Evolutionary conservation across 2,329 filamentous ascomycete species (phyloP).

Genomic region (Pseudogymnoascus sp.): DNA sequence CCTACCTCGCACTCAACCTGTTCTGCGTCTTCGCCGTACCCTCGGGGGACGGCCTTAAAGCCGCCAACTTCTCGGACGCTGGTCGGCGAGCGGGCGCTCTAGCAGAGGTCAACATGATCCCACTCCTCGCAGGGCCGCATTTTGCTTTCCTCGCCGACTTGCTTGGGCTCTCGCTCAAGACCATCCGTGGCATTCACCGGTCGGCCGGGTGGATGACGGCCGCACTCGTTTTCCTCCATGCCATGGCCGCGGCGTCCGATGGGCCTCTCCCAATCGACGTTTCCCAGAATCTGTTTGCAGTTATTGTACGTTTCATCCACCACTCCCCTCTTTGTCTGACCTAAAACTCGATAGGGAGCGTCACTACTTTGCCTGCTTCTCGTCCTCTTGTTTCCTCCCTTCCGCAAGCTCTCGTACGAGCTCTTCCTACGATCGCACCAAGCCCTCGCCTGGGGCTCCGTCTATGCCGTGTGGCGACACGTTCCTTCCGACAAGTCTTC

Average conservation of each 20-base stretch:
- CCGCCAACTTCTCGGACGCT: not conserved
- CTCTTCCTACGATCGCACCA: too few relatives aligned
- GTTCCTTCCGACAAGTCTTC: slow-evolving; percentile 12
- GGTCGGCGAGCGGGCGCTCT: slow-evolving; percentile 12
- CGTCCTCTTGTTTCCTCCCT: slow-evolving; percentile 12
- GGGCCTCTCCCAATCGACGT: slow-evolving; percentile 10
- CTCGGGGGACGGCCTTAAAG: not conserved
- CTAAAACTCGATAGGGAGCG: not conserved
- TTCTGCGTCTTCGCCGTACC: not conserved
- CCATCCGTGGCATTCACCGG: slow-evolving; percentile 15
- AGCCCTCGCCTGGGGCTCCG: too few relatives aligned
- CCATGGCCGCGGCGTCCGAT: slow-evolving; percentile 11
- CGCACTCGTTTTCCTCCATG: slow-evolving; percentile 16
- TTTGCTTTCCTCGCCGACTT: too few relatives aligned
- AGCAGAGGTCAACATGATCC: slow-evolving; percentile 13
- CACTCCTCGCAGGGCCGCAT: too few relatives aligned
- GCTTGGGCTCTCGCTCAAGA: slow-evolving; percentile 17
- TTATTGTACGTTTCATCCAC: slow-evolving; percentile 3
- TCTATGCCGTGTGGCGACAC: too few relatives aligned
- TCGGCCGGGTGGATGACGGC: slow-evolving; percentile 17
- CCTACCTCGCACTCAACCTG: not conserved
- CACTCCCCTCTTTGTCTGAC: not conserved
- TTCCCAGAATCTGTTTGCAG: slow-evolving; percentile 11
- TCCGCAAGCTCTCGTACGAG: slow-evolving; percentile 16
- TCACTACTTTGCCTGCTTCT: slow-evolving; percentile 7